Conservation (phyloP, 1,139 yeast genomes). For the Pichia sp. region DNA sequence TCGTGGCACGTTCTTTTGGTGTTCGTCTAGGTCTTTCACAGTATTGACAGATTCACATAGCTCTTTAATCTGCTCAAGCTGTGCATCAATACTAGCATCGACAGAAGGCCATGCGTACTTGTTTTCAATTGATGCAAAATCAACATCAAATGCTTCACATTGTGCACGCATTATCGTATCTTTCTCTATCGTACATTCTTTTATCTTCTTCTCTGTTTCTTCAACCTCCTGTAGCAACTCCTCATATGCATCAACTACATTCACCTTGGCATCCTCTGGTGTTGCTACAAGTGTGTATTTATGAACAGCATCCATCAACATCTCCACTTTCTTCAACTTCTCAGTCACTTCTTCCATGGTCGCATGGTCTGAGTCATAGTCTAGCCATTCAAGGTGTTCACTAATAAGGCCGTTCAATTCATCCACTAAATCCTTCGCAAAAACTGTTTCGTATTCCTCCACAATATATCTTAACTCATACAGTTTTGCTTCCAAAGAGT, state of each 20-base stretch:
- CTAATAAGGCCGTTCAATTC: conserved; percentile 34
- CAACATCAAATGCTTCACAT: conserved; percentile 37
- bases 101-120: conserved; percentile 4
- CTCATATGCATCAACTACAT: conserved; percentile 4
- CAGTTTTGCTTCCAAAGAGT: conserved; percentile 49
- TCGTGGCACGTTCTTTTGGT: not conserved
- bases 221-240: not conserved
- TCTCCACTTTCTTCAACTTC: conserved; percentile 18
- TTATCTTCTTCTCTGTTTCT: not conserved
- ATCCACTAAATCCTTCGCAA: conserved; percentile 32
- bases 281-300: conserved; percentile 31
- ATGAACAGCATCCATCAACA: conserved; percentile 32
- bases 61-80: conserved; percentile 29
- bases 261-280: not conserved
- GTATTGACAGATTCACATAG: not conserved
- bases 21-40: not conserved
- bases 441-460: conserved; percentile 38
- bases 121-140: conserved; percentile 33
- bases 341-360: conserved; percentile 18
- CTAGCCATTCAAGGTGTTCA: conserved; percentile 70
- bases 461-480: conserved; percentile 50
- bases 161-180: conserved; percentile 29
- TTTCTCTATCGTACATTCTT: not conserved
- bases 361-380: conserved; percentile 59
- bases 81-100: conserved; percentile 35